Percentiles rank a stretch among this genome's conserved stretches.
These are phyloP conservation scores for Termitomyces sp. DNA, from an alignment of 1,284 basidiomycete species.

Conservation along the genomic window DNA sequence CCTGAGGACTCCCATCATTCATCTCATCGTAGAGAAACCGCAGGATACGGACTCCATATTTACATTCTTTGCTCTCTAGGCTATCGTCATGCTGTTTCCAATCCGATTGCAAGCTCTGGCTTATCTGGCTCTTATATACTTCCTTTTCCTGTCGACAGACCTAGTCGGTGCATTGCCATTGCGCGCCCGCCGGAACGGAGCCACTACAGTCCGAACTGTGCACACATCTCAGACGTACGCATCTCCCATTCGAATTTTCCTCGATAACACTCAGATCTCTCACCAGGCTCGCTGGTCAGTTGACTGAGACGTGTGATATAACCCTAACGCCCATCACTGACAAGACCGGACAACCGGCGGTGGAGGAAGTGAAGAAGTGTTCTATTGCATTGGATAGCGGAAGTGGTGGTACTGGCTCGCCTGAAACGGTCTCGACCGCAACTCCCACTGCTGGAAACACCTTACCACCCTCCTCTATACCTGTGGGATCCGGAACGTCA, in stretches of 20 bases:
- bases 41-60: slow-evolving; percentile 48
- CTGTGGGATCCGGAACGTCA: neutral
- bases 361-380: slow-evolving; percentile 59
- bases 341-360: slow-evolving; percentile 44
- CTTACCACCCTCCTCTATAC: neutral
- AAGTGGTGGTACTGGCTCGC: neutral
- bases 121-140: slow-evolving; percentile 29
- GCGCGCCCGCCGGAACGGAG: slow-evolving; percentile 15
- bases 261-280: slow-evolving; percentile 10
- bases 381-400: slow-evolving; percentile 32
- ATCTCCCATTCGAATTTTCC: slow-evolving; percentile 1
- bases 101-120: slow-evolving; percentile 24
- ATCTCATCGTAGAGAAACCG: slow-evolving; percentile 38
- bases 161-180: slow-evolving; percentile 23
- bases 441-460: slow-evolving; percentile 12
- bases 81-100: slow-evolving; percentile 28
- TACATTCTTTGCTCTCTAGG: slow-evolving; percentile 27
- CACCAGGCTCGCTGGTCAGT: slow-evolving; percentile 39
- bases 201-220: slow-evolving; percentile 30
- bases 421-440: slow-evolving; percentile 5
- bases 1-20: slow-evolving; percentile 33
- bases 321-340: slow-evolving; percentile 53
- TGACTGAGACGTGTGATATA: slow-evolving; percentile 61
- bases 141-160: slow-evolving; percentile 20
- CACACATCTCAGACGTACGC: slow-evolving; percentile 35